These are phyloP conservation scores for Myxozyma melibiosi DNA, from an alignment of 805 yeast genomes.

Conservation along the genomic window DNA sequence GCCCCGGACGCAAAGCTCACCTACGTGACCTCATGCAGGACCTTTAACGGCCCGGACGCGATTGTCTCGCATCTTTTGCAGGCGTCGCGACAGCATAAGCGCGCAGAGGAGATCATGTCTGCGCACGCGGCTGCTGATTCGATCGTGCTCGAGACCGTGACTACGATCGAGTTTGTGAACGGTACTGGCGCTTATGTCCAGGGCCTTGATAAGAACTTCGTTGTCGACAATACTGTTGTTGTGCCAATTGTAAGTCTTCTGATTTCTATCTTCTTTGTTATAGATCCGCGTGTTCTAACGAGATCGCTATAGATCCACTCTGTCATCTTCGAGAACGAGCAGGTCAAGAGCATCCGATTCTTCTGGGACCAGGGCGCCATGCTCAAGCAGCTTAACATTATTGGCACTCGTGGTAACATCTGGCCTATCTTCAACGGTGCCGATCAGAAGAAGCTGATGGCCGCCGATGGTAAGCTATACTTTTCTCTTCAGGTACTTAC, in stretches of 20 bases:
- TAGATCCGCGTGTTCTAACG: neutral
- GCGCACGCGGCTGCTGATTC: conserved; percentile 30
- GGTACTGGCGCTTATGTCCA: conserved; percentile 37
- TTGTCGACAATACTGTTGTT: conserved; percentile 35
- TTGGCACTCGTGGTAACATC: conserved; percentile 39
- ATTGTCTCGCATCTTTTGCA: conserved; percentile 31
- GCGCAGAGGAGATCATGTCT: conserved; percentile 29
- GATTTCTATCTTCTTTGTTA: neutral
- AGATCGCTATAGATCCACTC: conserved; percentile 14
- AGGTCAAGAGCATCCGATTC: conserved; percentile 31
- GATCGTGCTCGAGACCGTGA: conserved; percentile 35
- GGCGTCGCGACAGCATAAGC: conserved; percentile 28
- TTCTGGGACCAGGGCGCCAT: conserved; percentile 39
- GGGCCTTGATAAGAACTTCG: conserved; percentile 37
- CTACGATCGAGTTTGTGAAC: conserved; percentile 35
- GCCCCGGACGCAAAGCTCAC: conserved; percentile 18
- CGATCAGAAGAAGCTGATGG: conserved; percentile 30
- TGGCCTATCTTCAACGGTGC: conserved; percentile 38
- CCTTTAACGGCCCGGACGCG: conserved; percentile 26
- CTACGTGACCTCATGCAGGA: conserved; percentile 34
- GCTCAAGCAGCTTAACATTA: conserved; percentile 38
- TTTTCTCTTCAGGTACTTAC: neutral
- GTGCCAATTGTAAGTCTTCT: conserved; percentile 27
- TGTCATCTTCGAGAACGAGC: conserved; percentile 21
- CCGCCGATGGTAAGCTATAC: conserved; percentile 13